These are phyloP conservation scores for Saccharomycopsis guyanensis DNA, from an alignment of 805 yeast species.

Conservation along the genomic window DNA sequence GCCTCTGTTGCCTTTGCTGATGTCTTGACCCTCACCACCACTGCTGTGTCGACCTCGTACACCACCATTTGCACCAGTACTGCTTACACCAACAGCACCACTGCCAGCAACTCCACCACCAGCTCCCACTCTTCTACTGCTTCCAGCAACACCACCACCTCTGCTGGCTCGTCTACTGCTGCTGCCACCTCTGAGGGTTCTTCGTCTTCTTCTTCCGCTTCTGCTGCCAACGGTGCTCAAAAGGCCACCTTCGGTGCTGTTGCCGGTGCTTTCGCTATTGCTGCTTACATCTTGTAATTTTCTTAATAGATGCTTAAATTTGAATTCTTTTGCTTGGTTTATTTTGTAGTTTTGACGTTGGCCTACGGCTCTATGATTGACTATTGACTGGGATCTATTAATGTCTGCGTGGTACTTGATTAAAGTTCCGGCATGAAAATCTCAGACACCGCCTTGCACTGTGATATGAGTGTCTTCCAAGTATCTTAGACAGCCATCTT, in stretches of 20 bases:
- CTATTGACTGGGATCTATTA: too few species aligned
- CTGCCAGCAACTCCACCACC: slow-evolving; percentile 1
- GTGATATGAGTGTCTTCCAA: too few species aligned
- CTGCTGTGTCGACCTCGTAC: slow-evolving; percentile 9
- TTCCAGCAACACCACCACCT: slow-evolving; percentile 4
- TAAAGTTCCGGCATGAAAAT: too few species aligned
- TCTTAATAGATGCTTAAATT: background rate
- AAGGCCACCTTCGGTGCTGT: slow-evolving; percentile 15
- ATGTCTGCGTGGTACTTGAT: background rate
- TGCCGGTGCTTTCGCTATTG: slow-evolving; percentile 5
- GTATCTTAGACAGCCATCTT: too few species aligned
- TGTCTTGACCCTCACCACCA: slow-evolving; percentile 16
- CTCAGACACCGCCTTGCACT: too few species aligned
- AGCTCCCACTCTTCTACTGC: slow-evolving; percentile 5
- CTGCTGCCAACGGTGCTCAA: slow-evolving; percentile 16
- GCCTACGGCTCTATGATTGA: too few species aligned
- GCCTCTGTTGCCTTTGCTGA: slow-evolving; percentile 10
- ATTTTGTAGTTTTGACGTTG: background rate
- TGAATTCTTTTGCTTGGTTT: slow-evolving; percentile 1
- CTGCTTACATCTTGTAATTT: slow-evolving; percentile 18
- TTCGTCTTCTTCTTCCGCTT: slow-evolving; percentile 2
- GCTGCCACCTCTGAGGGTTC: background rate
- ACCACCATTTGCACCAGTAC: slow-evolving; percentile 17
- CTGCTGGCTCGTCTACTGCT: background rate
- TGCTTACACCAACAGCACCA: slow-evolving; percentile 5